These are phyloP conservation scores for Phytopythium mirpurense DNA, from an alignment of 352 stramenopile species.

Conservation along the genomic window DNA sequence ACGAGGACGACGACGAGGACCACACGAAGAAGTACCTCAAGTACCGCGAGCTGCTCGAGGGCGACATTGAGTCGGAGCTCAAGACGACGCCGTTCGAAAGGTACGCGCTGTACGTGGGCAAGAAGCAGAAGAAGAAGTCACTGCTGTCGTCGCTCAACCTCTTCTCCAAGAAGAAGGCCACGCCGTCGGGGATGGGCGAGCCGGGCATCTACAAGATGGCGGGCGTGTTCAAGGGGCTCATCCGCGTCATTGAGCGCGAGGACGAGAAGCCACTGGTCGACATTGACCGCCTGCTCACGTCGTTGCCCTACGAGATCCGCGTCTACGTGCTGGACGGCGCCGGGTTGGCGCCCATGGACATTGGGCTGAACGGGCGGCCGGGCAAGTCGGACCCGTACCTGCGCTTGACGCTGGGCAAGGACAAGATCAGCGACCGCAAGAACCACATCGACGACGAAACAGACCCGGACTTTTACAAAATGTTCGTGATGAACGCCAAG, in stretches of 20 bases:
- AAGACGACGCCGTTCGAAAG: constrained; percentile 88
- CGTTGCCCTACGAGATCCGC: constrained; percentile 77
- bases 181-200: constrained; percentile 20
- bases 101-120: constrained; percentile 77
- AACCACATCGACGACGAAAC: constrained; percentile 88
- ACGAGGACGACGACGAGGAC: constrained; percentile 54
- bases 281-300: constrained; percentile 57
- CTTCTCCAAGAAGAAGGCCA: constrained; percentile 54
- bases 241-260: constrained; percentile 82
- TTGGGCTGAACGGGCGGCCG: constrained; percentile 70
- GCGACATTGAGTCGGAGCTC: constrained; percentile 63
- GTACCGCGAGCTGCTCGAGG: constrained; percentile 62
- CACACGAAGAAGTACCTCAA: constrained; percentile 75
- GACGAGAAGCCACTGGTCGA: constrained; percentile 80
- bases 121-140: constrained; percentile 71
- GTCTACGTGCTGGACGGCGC: constrained; percentile 85
- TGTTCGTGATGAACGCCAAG: constrained; percentile 77
- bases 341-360: constrained; percentile 86
- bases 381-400: constrained; percentile 89
- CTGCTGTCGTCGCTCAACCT: constrained; percentile 59
- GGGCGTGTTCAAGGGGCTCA: constrained; percentile 89
- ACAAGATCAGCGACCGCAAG: constrained; percentile 85
- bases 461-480: constrained; percentile 91
- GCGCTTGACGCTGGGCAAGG: constrained; percentile 76
- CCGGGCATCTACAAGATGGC: constrained; percentile 71